A percentile compares a stretch with the other conserved stretches of the same genome.
Evolutionary conservation across 1,284 basidiomycete species (phyloP).

Genomic region (Malassezia equina): DNA sequence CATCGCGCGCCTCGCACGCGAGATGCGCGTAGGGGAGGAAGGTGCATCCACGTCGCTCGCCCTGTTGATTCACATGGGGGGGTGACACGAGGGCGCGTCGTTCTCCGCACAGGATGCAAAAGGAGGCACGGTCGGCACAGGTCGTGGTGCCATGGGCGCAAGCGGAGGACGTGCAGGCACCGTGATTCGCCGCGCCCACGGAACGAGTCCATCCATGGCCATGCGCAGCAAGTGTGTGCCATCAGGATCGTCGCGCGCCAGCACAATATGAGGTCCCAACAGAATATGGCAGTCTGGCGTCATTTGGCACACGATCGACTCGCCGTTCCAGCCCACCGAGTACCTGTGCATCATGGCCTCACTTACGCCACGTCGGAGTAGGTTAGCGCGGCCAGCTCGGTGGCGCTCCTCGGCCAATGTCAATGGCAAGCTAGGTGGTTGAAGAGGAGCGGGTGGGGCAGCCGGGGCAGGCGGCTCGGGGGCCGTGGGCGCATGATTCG

Average conservation of each 20-base stretch:
- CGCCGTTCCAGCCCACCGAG: constrained; percentile 43
- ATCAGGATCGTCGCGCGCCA: constrained; percentile 33
- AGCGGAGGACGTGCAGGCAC: not conserved
- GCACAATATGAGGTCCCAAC: constrained; percentile 8
- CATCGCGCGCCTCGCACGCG: not conserved
- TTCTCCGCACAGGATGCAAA: not conserved
- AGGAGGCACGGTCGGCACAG: not conserved
- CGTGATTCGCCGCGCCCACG: not conserved
- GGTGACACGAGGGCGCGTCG: not conserved
- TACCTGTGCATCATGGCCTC: constrained; percentile 42
- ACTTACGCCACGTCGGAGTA: constrained; percentile 40
- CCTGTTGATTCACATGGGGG: not conserved
- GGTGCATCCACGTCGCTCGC: not conserved
- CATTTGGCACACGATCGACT: constrained; percentile 34
- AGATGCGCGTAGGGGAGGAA: not conserved
- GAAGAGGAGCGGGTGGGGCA: not conserved
- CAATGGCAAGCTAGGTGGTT: not conserved
- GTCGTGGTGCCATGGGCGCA: not conserved
- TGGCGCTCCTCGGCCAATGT: constrained; percentile 24
- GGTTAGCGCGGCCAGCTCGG: constrained; percentile 35
- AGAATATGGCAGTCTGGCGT: constrained; percentile 26
- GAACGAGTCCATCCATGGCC: constrained; percentile 1
- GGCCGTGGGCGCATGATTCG: too few species aligned
- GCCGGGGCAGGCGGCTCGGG: not conserved
- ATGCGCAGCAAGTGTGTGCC: constrained; percentile 22